Evolutionary conservation across 1,139 yeast species (phyloP), one percentile per base, ranked within the genome.

Genomic region (Hansenula lynferdii): DNA sequence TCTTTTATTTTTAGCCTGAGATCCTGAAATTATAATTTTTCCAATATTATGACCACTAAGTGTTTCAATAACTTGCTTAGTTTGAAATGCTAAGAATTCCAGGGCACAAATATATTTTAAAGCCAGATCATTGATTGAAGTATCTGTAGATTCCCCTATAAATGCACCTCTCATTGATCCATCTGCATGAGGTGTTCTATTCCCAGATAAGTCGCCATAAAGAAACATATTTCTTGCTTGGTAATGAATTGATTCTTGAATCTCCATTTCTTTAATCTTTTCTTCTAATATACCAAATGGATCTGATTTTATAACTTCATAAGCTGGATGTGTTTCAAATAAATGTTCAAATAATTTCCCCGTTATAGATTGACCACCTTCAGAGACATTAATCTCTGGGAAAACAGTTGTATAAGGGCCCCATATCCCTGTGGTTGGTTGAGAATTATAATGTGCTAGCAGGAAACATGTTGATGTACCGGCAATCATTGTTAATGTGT

Each of bases 391-490:
- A 11, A 51, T 31, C 2, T 41, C 55, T 36, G 41, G 56, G 23
- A 50, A 51, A 18, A 53, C 56, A 39, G 54, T 63, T 44, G 48
- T 51, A 48, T 69, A 77, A 0, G 83, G 83, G 0, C 83, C 83
- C 83, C 83, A 77, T 5, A 75, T 57, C 0, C 81, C 81, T 0
- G 61, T 54, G 3, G 65, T 51, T 21, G 60, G 54, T 1, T 31
- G 33, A 2, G 36, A 27, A 6, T 30, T 23, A 1, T 39, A 37
- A 4, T 60, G 54, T 1, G 67, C 64, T 9, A 67, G 49, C 4
- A 77, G 48, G 43, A 66, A 75, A 45, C 84, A 77, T 0, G 82
- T 76, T 6, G 81, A 75, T 0, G 83, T 77, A 0, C 83, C 83
- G 1, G 82, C 83, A 9, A 75, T 70, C 72, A 76, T 68, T 3